Evolutionary conservation across 2,329 filamentous ascomycete genomes (phyloP).

Genomic region (Pseudocercospora fuligena): DNA sequence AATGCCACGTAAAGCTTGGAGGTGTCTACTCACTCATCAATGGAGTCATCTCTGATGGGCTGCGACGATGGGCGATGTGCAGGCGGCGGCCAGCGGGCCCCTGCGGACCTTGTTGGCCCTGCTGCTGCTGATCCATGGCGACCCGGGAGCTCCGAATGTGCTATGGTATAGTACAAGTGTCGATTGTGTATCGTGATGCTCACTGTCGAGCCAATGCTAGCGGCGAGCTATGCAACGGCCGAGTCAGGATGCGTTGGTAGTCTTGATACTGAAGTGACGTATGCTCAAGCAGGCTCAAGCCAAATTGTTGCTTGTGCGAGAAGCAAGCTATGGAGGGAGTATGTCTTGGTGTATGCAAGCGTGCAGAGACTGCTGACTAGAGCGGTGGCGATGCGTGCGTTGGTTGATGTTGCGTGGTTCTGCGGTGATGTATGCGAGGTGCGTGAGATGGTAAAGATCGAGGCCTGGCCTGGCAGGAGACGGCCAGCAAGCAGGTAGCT

Average conservation of each 20-base stretch:
- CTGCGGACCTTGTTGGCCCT: constrained; percentile 51
- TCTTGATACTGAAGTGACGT: constrained; percentile 33
- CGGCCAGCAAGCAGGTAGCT: constrained; percentile 12
- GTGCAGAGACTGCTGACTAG: constrained; percentile 19
- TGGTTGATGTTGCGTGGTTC: constrained; percentile 12
- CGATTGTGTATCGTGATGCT: neutral
- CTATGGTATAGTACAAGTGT: neutral
- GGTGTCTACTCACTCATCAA: constrained; percentile 84
- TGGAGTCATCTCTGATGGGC: constrained; percentile 94
- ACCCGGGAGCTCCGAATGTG: constrained; percentile 10
- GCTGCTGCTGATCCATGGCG: constrained; percentile 56
- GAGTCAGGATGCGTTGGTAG: constrained; percentile 19
- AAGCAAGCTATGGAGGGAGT: constrained; percentile 17
- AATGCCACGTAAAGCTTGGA: constrained; percentile 1
- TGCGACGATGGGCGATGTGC: constrained; percentile 96
- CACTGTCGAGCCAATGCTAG: constrained; percentile 13
- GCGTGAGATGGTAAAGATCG: constrained; percentile 16
- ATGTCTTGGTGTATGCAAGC: constrained; percentile 16
- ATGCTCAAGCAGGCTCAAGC: constrained; percentile 26
- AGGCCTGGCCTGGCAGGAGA: constrained; percentile 9
- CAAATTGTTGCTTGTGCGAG: constrained; percentile 23
- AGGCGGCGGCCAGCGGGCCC: constrained; percentile 86
- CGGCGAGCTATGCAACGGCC: constrained; percentile 9
- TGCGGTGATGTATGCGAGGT: constrained; percentile 12
- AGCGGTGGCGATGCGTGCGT: constrained; percentile 16